Evolutionary conservation across 2,329 filamentous ascomycete species (phyloP).

Genomic region (Colletotrichum scovillei): DNA sequence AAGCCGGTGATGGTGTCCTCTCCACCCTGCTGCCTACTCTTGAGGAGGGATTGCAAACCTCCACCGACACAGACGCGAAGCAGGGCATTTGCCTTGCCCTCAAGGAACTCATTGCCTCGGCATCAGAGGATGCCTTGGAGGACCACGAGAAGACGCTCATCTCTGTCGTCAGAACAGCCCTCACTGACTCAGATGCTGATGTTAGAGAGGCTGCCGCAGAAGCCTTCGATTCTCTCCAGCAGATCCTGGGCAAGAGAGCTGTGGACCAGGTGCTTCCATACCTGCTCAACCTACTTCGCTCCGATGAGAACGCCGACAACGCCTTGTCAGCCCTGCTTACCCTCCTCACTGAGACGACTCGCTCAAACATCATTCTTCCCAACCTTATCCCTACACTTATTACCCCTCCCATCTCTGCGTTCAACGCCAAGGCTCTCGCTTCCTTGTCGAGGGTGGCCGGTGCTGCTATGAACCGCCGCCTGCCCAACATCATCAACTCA

Average conservation of each 20-base stretch:
- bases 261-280: conserved; percentile 96
- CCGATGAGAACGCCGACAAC: conserved; percentile 88
- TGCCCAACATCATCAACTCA: conserved; percentile 91
- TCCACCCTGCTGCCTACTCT: conserved; percentile 89
- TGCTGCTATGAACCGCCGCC: conserved; percentile 86
- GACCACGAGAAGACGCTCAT: conserved; percentile 96
- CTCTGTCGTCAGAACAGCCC: conserved; percentile 89
- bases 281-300: conserved; percentile 88
- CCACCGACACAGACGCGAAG: conserved; percentile 91
- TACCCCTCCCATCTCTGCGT: conserved; percentile 88
- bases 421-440: conserved; percentile 94
- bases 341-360: conserved; percentile 89
- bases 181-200: conserved; percentile 89
- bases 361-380: conserved; percentile 95
- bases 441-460: conserved; percentile 93
- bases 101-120: conserved; percentile 90
- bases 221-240: conserved; percentile 94
- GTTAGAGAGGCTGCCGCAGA: conserved; percentile 96
- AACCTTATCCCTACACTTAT: conserved; percentile 95
- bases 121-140: conserved; percentile 87
- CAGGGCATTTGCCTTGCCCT: conserved; percentile 98
- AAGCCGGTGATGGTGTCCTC: conserved; percentile 93
- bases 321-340: conserved; percentile 93
- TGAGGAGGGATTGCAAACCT: conserved; percentile 88
- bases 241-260: conserved; percentile 91